Base-by-base conservation (phyloP, 257 asterid species). In the Handroanthus guayacan region DNA sequence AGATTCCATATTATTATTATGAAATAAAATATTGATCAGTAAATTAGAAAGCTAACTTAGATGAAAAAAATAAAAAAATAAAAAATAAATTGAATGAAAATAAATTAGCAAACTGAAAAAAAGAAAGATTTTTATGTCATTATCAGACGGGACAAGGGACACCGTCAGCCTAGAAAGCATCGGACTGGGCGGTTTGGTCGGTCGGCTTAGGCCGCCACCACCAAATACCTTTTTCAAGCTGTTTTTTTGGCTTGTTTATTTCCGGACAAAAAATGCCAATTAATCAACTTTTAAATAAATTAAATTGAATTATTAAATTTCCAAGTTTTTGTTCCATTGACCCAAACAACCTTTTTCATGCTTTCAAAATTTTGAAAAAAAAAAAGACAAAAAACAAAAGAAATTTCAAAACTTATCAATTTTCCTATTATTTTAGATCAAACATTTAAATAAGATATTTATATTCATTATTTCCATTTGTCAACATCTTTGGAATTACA, bases 181-280 rank as follows among this genome's bases (percentile, higher is more conserved):
- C 37, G 4, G 67, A 6, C 9, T 20, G 94, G 95, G 18, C 94
- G 97, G 96, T 83, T 84, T 86, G 96, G 92, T 79, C 96, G 97
- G 97, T 77, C 83, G 66, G 9, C 79, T 65, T 39, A 78, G 91
- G 83, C 87, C 86, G 81, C 96, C 93, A 86, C 87, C 84, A 81
- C 78, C 67, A 39, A 55, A 51, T 3, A 51, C 17, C 57, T 51
- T 12, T 12, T 51, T 51, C 57, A 9, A 51, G 52, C 10, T 9
- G 3, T 9, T 6, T 3, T 47, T 9, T 47, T 9, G 9, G 11
- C 3, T 8, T 45, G 0, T 45, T 45, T 10, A 5, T 8, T 47
- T 47, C 1, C 0, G 14, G 2, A 8, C 14, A 47, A 0, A 47
- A 47, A 1, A 47, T 58, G 61, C 25, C 83, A 75, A 72, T 79